Percentiles rank a stretch among this genome's conserved stretches.
Evolutionary conservation across 2,329 filamentous ascomycete genomes (phyloP).

Genomic region (Atkinsonella texensis): DNA sequence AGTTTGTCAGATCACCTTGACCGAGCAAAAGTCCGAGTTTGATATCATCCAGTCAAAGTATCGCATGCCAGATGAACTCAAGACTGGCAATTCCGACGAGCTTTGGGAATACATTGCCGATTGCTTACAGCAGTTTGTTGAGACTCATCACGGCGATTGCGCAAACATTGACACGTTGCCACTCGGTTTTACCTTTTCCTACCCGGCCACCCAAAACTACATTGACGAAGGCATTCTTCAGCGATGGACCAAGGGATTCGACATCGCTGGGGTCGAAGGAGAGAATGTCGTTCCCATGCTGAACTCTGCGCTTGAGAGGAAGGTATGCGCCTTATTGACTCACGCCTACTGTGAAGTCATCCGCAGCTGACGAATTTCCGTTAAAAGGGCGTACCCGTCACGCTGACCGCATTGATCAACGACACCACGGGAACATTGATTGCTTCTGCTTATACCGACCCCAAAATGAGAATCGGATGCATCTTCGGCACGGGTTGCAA

Average conservation of each 20-base stretch:
- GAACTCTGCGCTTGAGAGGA: conserved; percentile 59
- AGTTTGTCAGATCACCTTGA: conserved; percentile 85
- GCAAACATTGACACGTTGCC: conserved; percentile 53
- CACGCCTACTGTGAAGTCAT: neutral
- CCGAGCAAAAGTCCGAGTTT: conserved; percentile 78
- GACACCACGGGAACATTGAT: conserved; percentile 96
- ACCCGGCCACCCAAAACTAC: conserved; percentile 84
- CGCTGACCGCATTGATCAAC: conserved; percentile 86
- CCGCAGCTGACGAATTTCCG: neutral
- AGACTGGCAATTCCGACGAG: conserved; percentile 71
- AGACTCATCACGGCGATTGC: conserved; percentile 65
- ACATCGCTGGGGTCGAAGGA: conserved; percentile 85
- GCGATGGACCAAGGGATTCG: conserved; percentile 96
- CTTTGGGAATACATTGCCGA: conserved; percentile 94
- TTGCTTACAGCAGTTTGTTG: conserved; percentile 80
- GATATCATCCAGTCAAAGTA: conserved; percentile 96
- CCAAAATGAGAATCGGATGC: conserved; percentile 85
- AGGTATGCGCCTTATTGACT: conserved; percentile 17
- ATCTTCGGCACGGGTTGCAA: conserved; percentile 99
- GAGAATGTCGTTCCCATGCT: conserved; percentile 83
- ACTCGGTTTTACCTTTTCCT: conserved; percentile 92
- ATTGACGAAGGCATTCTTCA: conserved; percentile 88
- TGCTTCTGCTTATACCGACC: conserved; percentile 92
- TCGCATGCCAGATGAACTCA: conserved; percentile 85
- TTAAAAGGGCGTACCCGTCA: conserved; percentile 71